These are phyloP conservation scores for Sclerotinia borealis DNA, from an alignment of 2,329 filamentous ascomycete genomes.

Conservation along the genomic window DNA sequence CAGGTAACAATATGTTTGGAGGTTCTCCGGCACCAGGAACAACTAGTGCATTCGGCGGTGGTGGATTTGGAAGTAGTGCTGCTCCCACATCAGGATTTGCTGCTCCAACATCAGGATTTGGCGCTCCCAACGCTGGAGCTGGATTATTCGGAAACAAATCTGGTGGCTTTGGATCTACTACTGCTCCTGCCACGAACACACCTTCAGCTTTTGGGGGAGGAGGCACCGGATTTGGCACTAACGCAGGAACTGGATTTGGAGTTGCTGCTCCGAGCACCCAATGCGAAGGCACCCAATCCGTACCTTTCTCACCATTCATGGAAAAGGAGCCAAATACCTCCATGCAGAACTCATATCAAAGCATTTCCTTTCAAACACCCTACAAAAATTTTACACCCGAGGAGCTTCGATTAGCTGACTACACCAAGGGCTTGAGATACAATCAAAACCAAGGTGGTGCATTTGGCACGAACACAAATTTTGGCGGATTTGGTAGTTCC, in stretches of 20 bases:
- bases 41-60: slow-evolving; percentile 21
- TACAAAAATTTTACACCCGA: slow-evolving; percentile 91
- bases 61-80: slow-evolving; percentile 18
- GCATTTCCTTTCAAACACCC: slow-evolving; percentile 68
- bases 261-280: slow-evolving; percentile 44
- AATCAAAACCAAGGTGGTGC: slow-evolving; percentile 80
- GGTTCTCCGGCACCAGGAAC: slow-evolving; percentile 29
- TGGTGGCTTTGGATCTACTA: slow-evolving; percentile 32
- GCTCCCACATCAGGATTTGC: slow-evolving; percentile 24
- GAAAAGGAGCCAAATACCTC: slow-evolving; percentile 67
- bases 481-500: slow-evolving; percentile 33
- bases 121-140: slow-evolving; percentile 21
- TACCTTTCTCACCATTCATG: slow-evolving; percentile 60
- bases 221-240: slow-evolving; percentile 35
- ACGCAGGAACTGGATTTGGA: slow-evolving; percentile 39
- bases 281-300: slow-evolving; percentile 61
- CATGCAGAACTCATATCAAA: slow-evolving; percentile 65
- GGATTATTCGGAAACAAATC: slow-evolving; percentile 29
- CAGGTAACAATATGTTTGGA: slow-evolving; percentile 49
- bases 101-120: slow-evolving; percentile 23
- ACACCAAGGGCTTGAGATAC: slow-evolving; percentile 75
- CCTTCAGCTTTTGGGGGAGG: slow-evolving; percentile 27
- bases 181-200: slow-evolving; percentile 29
- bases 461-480: slow-evolving; percentile 49
- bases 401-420: slow-evolving; percentile 77